Base-by-base conservation (phyloP, 306 rosid genomes). In the Ceratonia siliqua region DNA sequence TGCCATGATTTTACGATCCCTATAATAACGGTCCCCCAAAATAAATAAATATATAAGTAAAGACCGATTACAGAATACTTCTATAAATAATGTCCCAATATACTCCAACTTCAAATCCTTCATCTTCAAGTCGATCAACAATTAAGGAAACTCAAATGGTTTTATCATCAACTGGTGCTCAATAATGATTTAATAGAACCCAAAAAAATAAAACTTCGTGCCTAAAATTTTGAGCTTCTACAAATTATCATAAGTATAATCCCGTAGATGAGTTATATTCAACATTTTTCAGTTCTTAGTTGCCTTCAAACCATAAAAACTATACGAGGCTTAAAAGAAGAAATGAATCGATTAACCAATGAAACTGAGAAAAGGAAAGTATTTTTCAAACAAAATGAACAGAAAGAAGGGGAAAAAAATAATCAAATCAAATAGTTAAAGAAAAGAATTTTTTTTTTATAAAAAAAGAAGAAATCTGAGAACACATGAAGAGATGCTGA, bases 401-500 rank as follows among this genome's bases (percentile, higher is more conserved):
- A 20, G 49, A 18, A 18, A 8, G 43, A 33, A 5, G 2, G 43
- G n/a, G 14, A 2, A 7, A 58, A 32, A 12, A 18, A 48, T 14
- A 48, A 82, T 69, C 22, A 63, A 79, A 50, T 11, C 25, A 65
- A 52, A 59, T 7, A 35, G 48, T n/a, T 2, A 15, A 78, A 33
- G 12, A 43, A 58, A 17, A 58, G 6, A 21, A 12, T 68, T 62
- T 8, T 24, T 68, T 62, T 8, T 24, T 5, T 54, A 24, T 24
- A 6, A 22, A 62, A 67, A 77, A 10, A 15, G 5, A 41, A 45
- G 13, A 13, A 79, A 83, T 77, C 77, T 73, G 72, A 69, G 57
- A 50, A 70, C n/a, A 39, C 75, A 75, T 61, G 78, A 57, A 35
- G 75, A 58, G 48, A 70, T 17, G 17, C 48, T 21, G 73, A 76